Evolutionary conservation across 2,329 filamentous ascomycete species (phyloP), one percentile per base, ranked within the genome.

Genomic region (Fusarium proliferatum): DNA sequence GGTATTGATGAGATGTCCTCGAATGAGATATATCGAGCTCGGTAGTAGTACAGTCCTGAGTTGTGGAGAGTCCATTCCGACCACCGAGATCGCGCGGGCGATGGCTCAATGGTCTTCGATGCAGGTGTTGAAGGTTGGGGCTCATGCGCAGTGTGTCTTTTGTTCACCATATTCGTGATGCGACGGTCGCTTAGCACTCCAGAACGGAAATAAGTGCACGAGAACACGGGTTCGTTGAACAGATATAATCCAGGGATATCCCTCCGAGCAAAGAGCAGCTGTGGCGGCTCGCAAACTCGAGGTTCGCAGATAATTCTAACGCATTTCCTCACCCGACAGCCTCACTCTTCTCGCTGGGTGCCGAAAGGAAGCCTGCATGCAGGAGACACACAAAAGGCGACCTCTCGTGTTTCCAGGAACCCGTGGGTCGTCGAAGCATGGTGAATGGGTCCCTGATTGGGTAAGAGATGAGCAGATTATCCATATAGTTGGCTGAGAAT

Each of bases 1-100:
- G 55, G 56, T 38, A 76, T 61, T 39, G 58, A 42, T 39, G 61
- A 48, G 15, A 71, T 67, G 13, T 56, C 72, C 15, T 75, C 56
- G n/a, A 69, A 61, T 33, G 75, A 61, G 51, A 78, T 66, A n/a
- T 70, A 70, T 13, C 76, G 73, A 26, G 63, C 75, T 61, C 76
- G 76, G 16, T 73, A 78, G 34, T 76, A 77, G 58, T 71, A 71
- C 11, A 67, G 43, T 6, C 64, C 53, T 5, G 72, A 70, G 10
- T 36, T 16, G 38, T 76, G 65, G 6, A 72, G 58, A 34, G 43
- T 45, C 76, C 76, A 78, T 60, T 67, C 60, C 2, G 71, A 73
- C 75, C 76, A 78, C 49, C 48, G 41, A 12, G 52, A 56, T 33
- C 52, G 45, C 42, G 30, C 41, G 45, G 52, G 48, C 23, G 38